Conservation (phyloP, 23 red algal genomes). For the Gracilaria vermiculophylla region DNA sequence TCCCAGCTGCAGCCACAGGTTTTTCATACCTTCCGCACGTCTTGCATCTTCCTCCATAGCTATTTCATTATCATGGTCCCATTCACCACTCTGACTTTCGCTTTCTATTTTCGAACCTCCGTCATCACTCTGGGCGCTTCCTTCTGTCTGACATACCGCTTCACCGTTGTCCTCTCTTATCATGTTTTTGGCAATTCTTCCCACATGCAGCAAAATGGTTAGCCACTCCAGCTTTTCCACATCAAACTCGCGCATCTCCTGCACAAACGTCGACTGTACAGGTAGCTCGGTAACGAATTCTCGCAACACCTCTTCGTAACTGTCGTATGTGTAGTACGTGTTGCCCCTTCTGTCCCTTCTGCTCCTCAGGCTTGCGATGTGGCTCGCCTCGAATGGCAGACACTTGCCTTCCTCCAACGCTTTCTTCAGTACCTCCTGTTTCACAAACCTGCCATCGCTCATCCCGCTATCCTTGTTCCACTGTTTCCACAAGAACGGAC, state of each 20-base stretch:
- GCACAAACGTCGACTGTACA: conserved; percentile 21
- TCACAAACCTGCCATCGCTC: not conserved
- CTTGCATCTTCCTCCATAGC: not conserved
- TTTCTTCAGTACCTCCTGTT: conserved; percentile 8
- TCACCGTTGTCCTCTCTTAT: too few species aligned
- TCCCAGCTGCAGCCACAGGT: not conserved
- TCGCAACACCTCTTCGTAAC: not conserved
- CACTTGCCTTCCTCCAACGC: not conserved
- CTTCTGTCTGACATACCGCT: too few species aligned
- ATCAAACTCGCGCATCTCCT: conserved; percentile 12
- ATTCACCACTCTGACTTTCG: not conserved
- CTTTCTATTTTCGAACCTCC: too few species aligned
- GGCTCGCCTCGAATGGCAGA: not conserved
- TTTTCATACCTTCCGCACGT: not conserved
- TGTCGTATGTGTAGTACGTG: conserved; percentile 7
- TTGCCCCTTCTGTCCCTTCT: not conserved
- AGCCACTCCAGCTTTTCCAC: conserved; percentile 42
- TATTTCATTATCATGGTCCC: not conserved
- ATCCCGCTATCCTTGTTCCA: conserved; percentile 12
- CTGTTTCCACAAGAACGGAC: conserved; percentile 21
- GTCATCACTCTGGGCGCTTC: too few species aligned
- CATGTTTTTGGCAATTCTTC: not conserved
- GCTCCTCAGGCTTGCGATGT: not conserved
- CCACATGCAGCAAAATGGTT: conserved; percentile 11
- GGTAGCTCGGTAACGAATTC: not conserved